These are phyloP conservation scores for Croton laevigatus DNA, from an alignment of 441 rosid species.

Conservation along the genomic window DNA sequence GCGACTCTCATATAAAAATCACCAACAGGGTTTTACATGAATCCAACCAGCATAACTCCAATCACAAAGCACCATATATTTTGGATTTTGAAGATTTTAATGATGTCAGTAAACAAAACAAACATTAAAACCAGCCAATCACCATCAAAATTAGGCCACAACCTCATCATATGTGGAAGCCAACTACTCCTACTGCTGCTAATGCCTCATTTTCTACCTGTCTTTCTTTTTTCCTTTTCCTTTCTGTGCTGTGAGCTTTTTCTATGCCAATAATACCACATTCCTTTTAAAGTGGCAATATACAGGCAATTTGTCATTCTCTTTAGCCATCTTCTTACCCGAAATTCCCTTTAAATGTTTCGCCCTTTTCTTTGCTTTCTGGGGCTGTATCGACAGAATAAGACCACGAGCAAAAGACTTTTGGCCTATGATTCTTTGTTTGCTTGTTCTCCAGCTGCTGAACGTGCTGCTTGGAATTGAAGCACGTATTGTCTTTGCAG, in stretches of 20 bases:
- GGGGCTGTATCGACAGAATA: conserved; percentile 12
- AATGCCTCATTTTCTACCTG: not conserved
- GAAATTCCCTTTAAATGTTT: conserved; percentile 8
- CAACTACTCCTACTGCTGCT: conserved; percentile 12
- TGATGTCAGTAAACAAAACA: conserved; percentile 24
- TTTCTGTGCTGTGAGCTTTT: conserved; percentile 12
- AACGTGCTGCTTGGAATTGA: conserved; percentile 74
- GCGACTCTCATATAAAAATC: conserved; percentile 21
- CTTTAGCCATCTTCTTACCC: conserved; percentile 14
- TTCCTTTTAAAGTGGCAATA: conserved; percentile 1
- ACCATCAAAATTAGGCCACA: conserved; percentile 19
- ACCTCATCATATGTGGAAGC: conserved; percentile 17
- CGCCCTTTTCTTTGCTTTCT: conserved; percentile 5
- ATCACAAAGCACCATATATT: conserved; percentile 27
- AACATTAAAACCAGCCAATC: conserved; percentile 28
- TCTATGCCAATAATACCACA: conserved; percentile 7
- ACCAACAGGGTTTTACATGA: conserved; percentile 26
- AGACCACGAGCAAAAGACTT: not conserved
- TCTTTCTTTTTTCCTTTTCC: conserved; percentile 1
- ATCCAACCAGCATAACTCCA: conserved; percentile 24
- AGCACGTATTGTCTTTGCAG: conserved; percentile 59
- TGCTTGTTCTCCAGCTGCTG: conserved; percentile 42
- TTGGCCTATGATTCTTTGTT: conserved; percentile 39
- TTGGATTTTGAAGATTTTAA: conserved; percentile 23
- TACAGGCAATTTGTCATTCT: conserved; percentile 13